Evolutionary conservation across 441 rosid species (phyloP), one percentile per base, ranked within the genome.

Genomic region (Erodium trifolium): DNA sequence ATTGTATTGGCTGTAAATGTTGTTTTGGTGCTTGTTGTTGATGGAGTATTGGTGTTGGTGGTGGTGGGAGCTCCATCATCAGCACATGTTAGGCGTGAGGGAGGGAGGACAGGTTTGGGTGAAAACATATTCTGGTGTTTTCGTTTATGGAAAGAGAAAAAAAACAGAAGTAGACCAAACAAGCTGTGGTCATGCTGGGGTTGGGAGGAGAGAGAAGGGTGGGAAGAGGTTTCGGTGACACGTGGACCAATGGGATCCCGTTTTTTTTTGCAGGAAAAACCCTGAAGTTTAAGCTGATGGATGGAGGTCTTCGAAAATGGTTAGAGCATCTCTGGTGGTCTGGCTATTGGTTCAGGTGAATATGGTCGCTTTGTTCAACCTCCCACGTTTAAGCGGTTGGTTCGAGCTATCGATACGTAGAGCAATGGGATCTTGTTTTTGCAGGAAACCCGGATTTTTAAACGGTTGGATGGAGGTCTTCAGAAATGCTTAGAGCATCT

Each of bases 41-140:
- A 37, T 37, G 43, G 43, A 3, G 43, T 9, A 81, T 35, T 23
- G 27, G 27, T 23, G 1, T 23, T 23, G 27, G 27, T 72, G 75
- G 73, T 83, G 88, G 84, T 81, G 90, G 89, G 82, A 76, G 71
- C 60, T 77, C 92, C 87, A 84, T 82, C 78, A 82, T 78, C 82
- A 71, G 67, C 73, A 73, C 85, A 73, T 80, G 84, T 81, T 8
- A 70, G 63, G 73, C 72, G 67, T 73, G 67, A 74, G 73, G 66
- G 69, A 72, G 78, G 72, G 63, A 78, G 85, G 92, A 79, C 84
- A 78, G 76, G 65, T 76, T 80, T 82, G 77, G 73, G 72, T 79
- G 75, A 77, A 73, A 66, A 57, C 43, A 43, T 10, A 31, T 49
- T 13, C 75, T 76, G 83, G 83, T 71, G 84, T 86, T 75, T 80